A percentile compares a stretch with the other conserved stretches of the same genome.
These are phyloP conservation scores for Coprinopsis sp. DNA, from an alignment of 768 basidiomycete species.

Conservation along the genomic window DNA sequence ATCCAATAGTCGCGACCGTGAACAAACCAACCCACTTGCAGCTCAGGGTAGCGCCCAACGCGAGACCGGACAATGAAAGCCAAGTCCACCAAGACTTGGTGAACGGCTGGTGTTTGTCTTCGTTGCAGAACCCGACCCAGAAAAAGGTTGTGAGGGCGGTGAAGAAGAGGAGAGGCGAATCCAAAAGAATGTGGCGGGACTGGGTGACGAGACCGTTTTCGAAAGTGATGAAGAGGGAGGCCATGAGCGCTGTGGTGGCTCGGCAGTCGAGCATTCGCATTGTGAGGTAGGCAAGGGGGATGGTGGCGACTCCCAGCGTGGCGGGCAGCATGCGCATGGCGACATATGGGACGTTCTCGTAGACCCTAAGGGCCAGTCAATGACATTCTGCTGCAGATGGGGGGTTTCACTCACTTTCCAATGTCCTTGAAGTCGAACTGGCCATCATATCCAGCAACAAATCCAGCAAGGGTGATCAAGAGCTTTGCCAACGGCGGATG, in stretches of 20 bases:
- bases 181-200: conserved; percentile 93
- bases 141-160: conserved; percentile 84
- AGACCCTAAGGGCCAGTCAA: conserved; percentile 45
- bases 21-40: conserved; percentile 99
- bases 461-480: conserved; percentile 87
- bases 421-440: conserved; percentile 98
- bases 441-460: conserved; percentile 84
- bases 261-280: conserved; percentile 90
- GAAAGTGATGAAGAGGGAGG: conserved; percentile 87
- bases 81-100: conserved; percentile 89
- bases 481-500: conserved; percentile 97
- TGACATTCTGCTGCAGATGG: neutral
- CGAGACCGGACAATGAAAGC: conserved; percentile 81
- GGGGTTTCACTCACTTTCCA: conserved; percentile 64
- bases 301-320: conserved; percentile 78
- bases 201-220: conserved; percentile 97
- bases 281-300: conserved; percentile 90
- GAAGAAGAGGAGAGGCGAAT: conserved; percentile 98
- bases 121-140: conserved; percentile 89
- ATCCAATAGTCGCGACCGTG: conserved; percentile 91
- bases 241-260: conserved; percentile 87
- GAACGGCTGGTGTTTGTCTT: conserved; percentile 82
- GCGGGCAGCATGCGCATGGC: conserved; percentile 98
- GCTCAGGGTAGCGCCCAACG: conserved; percentile 87
- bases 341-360: conserved; percentile 87